Base-by-base conservation (phyloP, 192 early-diverging fungal species). In the Chytriomyces hyalinus region DNA sequence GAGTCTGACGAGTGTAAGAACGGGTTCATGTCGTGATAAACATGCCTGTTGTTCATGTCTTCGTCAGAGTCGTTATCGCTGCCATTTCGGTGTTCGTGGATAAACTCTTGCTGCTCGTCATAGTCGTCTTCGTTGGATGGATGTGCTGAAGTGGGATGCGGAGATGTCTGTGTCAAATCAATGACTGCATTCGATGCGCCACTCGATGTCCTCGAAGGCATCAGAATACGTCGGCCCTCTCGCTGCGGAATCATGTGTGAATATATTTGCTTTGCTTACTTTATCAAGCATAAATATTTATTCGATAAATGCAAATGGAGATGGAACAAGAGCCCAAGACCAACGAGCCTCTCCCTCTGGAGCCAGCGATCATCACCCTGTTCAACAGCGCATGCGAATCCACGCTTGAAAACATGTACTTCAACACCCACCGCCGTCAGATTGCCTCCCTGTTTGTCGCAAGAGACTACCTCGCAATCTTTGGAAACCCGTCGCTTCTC, bases 371-470 rank as follows among this genome's bases (percentile, higher is more conserved):
- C 49, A 51, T 81, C 28, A 22, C 47, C 43, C 13, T 59, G 22
- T 72, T 81, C 22, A 13, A 10, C 45, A 49, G 2, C 1, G 78
- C 79, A 24, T 77, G 80, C 48, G 70, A 49, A 49, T 65, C 6
- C 83, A 92, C 73, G 84, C 81, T 68, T 57, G 15, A n/a, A 57
- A 81, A 84, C 45, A 81, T 86, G 3, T 86, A 90, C 49, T 95
- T 94, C 80, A 75, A 78, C 2, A 76, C 61, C 5, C 91, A 86
- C 3, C 80, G 93, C 5, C 92, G 92, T 49, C 79, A 68, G 46
- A 98, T 98, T 78, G 96, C 97, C 80, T 81, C 87, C 4, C 87
- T 85, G n/a, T 98, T 98, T 74, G 90, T 88, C 48, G 83, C 88
- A 22, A 90, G 96, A 71, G 90, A 97, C 75, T 98, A 92, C 81